Percentiles rank a stretch among this genome's conserved stretches.
Evolutionary conservation across 2,329 filamentous ascomycete species (phyloP).

Genomic region (Penicillium sclerotigenum): DNA sequence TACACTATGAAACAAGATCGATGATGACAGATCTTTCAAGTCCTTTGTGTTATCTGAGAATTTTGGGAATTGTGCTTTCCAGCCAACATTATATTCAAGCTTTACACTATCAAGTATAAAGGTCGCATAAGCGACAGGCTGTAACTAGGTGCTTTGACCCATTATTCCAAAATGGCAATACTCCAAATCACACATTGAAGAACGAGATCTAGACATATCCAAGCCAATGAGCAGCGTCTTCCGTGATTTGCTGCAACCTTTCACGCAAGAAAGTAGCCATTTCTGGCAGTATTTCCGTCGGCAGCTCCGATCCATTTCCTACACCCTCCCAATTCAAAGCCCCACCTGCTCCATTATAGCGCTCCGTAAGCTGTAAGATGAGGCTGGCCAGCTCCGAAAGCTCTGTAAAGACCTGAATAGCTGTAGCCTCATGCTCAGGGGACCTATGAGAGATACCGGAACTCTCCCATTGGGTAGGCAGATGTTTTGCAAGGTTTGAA

Average conservation of each 20-base stretch:
- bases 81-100: background rate
- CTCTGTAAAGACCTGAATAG: conserved; percentile 3
- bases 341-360: background rate
- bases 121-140: background rate
- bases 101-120: background rate
- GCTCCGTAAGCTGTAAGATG: conserved; percentile 9
- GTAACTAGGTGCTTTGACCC: too few species aligned
- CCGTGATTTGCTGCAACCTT: conserved; percentile 2
- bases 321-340: background rate
- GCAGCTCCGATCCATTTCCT: background rate
- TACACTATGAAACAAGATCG: background rate
- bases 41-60: background rate
- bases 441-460: background rate
- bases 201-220: background rate
- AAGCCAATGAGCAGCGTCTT: background rate
- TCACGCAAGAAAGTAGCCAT: background rate
- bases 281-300: background rate
- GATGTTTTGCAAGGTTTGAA: background rate
- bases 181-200: background rate
- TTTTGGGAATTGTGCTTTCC: background rate
- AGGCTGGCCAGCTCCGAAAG: conserved; percentile 11
- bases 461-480: background rate
- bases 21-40: background rate
- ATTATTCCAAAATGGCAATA: too few species aligned
- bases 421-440: background rate